phyloP scores from a whole-genome alignment of 306 rosid species.

The Sphenostylis stenocarpa region DNA sequence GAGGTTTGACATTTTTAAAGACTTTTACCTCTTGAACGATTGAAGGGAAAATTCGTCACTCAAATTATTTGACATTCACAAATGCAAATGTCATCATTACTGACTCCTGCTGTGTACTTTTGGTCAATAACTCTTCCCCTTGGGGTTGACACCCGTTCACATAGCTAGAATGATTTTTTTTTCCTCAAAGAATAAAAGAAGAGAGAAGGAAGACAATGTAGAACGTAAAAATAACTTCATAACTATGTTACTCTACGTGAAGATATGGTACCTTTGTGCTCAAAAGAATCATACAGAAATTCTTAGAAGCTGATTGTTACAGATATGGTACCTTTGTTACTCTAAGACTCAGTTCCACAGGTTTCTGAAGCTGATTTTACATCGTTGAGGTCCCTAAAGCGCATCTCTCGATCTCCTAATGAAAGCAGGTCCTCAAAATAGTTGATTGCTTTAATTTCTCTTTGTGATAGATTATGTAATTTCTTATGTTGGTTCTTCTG shows the following conservation, averaged over 20 bases:
- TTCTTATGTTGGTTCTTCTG: slow-evolving; percentile 26
- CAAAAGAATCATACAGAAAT: slow-evolving; percentile 26
- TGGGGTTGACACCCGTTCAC: background rate
- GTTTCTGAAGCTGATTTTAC: slow-evolving; percentile 54
- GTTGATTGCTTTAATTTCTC: slow-evolving; percentile 8
- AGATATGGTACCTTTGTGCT: slow-evolving; percentile 26
- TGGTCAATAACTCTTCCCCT: slow-evolving; percentile 15
- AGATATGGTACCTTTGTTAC: slow-evolving; percentile 29
- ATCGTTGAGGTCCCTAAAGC: slow-evolving; percentile 62
- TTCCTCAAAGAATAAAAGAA: background rate
- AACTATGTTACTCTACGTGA: background rate
- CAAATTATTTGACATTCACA: slow-evolving; percentile 13
- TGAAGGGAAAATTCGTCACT: slow-evolving; percentile 11
- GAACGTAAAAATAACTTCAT: slow-evolving; percentile 5
- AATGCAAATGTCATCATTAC: slow-evolving; percentile 15
- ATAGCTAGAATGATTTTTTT: slow-evolving; percentile 7
- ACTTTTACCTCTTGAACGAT: slow-evolving; percentile 4
- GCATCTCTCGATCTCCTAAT: slow-evolving; percentile 51
- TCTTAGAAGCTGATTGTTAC: slow-evolving; percentile 7
- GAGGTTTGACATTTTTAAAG: slow-evolving; percentile 51
- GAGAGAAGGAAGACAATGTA: too few relatives aligned
- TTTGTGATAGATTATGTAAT: background rate
- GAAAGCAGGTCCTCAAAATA: slow-evolving; percentile 56
- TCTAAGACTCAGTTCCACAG: slow-evolving; percentile 48
- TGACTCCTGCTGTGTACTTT: slow-evolving; percentile 13